Percentiles rank a stretch among this genome's conserved stretches.
Evolutionary conservation across 768 basidiomycete genomes (phyloP).

Genomic region (Galerina sulciceps): DNA sequence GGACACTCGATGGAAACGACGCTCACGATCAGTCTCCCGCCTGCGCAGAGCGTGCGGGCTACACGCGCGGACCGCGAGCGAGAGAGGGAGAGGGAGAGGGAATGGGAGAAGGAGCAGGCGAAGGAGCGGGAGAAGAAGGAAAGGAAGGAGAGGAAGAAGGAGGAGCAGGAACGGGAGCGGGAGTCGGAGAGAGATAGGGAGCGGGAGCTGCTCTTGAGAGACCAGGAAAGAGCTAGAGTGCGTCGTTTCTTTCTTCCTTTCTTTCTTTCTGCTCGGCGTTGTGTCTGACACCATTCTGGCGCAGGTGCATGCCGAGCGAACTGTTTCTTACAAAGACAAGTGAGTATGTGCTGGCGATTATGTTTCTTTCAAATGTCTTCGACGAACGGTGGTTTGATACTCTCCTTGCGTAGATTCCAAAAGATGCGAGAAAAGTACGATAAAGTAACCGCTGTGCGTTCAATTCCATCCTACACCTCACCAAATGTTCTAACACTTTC

Average conservation of each 20-base stretch:
- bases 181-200: conserved; percentile 15
- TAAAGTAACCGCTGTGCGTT: conserved; percentile 42
- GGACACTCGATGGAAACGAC: conserved; percentile 33
- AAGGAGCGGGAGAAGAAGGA: conserved; percentile 8
- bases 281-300: neutral
- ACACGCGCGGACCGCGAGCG: conserved; percentile 7
- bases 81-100: conserved; percentile 11
- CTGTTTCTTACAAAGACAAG: conserved; percentile 36
- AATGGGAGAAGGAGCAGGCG: conserved; percentile 1
- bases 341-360: conserved; percentile 9
- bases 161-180: conserved; percentile 7
- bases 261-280: neutral
- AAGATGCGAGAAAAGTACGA: conserved; percentile 50
- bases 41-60: conserved; percentile 16
- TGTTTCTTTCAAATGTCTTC: neutral
- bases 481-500: neutral
- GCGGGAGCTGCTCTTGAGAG: neutral
- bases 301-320: conserved; percentile 17
- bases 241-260: neutral
- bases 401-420: conserved; percentile 41
- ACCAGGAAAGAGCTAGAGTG: conserved; percentile 9
- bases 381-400: neutral
- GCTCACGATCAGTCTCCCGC: conserved; percentile 30
- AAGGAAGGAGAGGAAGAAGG: conserved; percentile 11
- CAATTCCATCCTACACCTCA: neutral